These are phyloP conservation scores for Lumnitzera racemosa DNA, from an alignment of 345 rosid species.

Conservation along the genomic window DNA sequence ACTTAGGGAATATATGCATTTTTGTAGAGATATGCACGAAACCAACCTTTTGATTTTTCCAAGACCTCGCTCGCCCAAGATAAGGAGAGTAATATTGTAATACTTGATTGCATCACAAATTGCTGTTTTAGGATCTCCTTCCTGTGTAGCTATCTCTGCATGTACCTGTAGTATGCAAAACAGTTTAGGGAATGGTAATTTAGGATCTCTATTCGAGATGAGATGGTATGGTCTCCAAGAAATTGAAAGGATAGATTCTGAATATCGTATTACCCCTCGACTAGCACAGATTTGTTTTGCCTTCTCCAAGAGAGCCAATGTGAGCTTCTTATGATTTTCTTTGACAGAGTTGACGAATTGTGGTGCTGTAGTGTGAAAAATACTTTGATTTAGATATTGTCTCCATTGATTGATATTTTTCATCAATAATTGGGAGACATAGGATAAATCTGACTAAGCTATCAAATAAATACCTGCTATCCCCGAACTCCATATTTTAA, in stretches of 20 bases:
- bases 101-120: slow-evolving; percentile 27
- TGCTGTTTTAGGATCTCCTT: slow-evolving; percentile 26
- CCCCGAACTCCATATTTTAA: too few species aligned
- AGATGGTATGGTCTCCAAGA: too few species aligned
- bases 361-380: slow-evolving; percentile 14
- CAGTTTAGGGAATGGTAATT: too few species aligned
- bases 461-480: too few species aligned
- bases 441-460: too few species aligned
- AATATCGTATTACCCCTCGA: slow-evolving; percentile 6
- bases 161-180: slow-evolving; percentile 27
- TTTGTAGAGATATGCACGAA: not conserved
- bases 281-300: slow-evolving; percentile 13
- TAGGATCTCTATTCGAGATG: too few species aligned
- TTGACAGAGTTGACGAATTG: slow-evolving; percentile 10
- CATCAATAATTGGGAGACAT: too few species aligned
- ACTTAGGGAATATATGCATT: too few species aligned
- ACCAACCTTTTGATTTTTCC: slow-evolving; percentile 24
- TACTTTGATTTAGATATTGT: not conserved
- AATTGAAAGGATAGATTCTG: too few species aligned
- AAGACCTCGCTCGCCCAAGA: slow-evolving; percentile 15
- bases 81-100: slow-evolving; percentile 19
- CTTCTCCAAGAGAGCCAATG: slow-evolving; percentile 15
- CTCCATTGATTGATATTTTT: too few species aligned
- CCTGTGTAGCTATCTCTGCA: slow-evolving; percentile 31
- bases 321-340: slow-evolving; percentile 15